Evolutionary conservation across 2,329 filamentous ascomycete species (phyloP), one percentile per base, ranked within the genome.

Genomic region (Curvularia sp.): DNA sequence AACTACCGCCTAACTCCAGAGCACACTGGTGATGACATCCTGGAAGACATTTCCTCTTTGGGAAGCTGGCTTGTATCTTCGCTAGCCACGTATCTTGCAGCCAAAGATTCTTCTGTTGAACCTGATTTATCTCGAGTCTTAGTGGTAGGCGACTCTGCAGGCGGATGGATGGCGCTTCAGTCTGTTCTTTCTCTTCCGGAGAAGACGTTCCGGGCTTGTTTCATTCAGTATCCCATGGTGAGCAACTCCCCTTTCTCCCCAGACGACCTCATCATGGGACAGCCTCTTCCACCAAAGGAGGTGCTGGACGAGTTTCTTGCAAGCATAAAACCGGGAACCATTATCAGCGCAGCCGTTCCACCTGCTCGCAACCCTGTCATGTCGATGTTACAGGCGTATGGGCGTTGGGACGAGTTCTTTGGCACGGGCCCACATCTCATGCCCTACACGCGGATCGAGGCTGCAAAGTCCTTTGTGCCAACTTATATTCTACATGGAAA

Each of bases 1-100:
- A 80, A 83, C 67, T 82, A 86, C 71, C 82, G 82, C 8, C 78
- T 85, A 3, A 59, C 82, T n/a, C 83, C 83, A 21, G 82, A 84
- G 57, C 73, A 79, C 52, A 80, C 55, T 19, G 80, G 80, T 32
- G 47, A 70, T 2, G 80, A 84, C 15, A 80, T 84, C 55, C 73
- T 83, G 23, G 66, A 77, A 5, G 83, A 85, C 63, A 58, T 84
- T 0, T 52, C 69, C 8, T 59, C 81, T 83, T 66, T 85, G 80
- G 80, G 43, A 19, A 13, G 10, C 27, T 46, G 43, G 43, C 27
- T 46, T 8, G 21, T n/a, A 2, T 13, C 27, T 46, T 46, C 43
- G 18, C 61, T 73, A 7, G 15, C 39, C 19, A 23, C 39, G 1
- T 49, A 52, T n/a, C 18, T 32, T 18, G 43, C 9, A 61, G 64